Evolutionary conservation across 2,329 filamentous ascomycete species (phyloP).

Genomic region (Penicillium oxalicum): DNA sequence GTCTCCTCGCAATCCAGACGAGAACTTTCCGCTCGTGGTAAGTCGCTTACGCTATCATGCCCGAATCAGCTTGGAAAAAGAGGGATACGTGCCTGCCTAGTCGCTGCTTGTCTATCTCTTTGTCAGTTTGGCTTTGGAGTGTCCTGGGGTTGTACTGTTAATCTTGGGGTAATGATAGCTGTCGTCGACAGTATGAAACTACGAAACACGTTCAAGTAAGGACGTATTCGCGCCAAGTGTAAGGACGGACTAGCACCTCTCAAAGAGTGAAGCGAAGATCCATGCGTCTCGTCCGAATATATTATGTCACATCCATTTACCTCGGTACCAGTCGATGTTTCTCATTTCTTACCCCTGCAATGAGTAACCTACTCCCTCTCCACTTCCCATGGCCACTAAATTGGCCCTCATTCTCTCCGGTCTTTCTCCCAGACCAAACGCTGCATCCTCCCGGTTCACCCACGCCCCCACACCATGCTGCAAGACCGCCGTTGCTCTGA

Average conservation of each 20-base stretch:
- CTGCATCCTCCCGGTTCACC: slow-evolving; percentile 39
- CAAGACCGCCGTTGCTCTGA: slow-evolving; percentile 40
- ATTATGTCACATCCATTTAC: background rate
- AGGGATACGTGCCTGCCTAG: no score
- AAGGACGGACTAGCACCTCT: background rate
- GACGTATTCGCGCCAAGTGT: no score
- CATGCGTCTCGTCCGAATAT: no score
- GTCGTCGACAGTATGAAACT: background rate
- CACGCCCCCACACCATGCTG: slow-evolving; percentile 44
- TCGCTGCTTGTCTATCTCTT: no score
- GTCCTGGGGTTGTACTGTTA: no score
- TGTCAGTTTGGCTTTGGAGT: no score
- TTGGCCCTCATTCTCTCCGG: slow-evolving; percentile 42
- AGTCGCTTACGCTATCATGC: no score
- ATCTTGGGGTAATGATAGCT: no score
- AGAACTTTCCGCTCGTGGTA: no score
- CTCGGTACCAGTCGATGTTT: background rate
- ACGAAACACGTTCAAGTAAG: background rate
- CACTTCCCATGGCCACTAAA: slow-evolving; percentile 42
- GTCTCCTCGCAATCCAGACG: no score
- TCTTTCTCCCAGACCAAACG: slow-evolving; percentile 33
- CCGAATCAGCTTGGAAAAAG: no score
- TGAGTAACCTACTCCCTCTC: slow-evolving; percentile 41
- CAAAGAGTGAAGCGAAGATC: no score
- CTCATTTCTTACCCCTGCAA: slow-evolving; percentile 29